Base-by-base conservation (phyloP, 2,329 filamentous ascomycete species). In the Cercospora sesami region DNA sequence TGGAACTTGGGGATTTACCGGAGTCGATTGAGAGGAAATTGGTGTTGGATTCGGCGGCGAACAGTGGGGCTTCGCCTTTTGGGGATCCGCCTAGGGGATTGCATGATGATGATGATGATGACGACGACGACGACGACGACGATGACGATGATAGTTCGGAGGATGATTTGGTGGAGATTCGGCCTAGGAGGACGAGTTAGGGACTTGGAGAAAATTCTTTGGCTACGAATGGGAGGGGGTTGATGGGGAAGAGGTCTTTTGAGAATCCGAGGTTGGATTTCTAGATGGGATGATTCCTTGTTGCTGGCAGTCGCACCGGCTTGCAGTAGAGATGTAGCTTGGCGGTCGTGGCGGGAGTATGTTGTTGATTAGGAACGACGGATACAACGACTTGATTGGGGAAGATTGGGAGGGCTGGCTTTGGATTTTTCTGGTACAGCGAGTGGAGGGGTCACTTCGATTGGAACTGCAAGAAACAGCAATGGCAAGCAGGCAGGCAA, bases 121-220 rank as follows among this genome's bases (percentile, higher is more conserved):
- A 69, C 45, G 71, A 70, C 63, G 72, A 68, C 4, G 72, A 72
- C 23, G 70, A 71, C 63, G 72, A 68, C 4, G 72, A 72, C 23
- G 70, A 71, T 9, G 71, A 70, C 60, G 72, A 69, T 51, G 71
- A 70, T 60, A 70, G 69, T 67, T 71, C 67, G 48, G 70, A 70
- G 58, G 72, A 77, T 61, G 76, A 76, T 42, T 62, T 78, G 66
- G 74, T 79, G 18, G 76, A 77, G 74, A 78, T 78, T 65, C 71
- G 72, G 71, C 70, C 73, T 36, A 67, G 74, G 71, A 68, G 76
- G 70, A 75, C 71, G 70, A 78, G 75, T 73, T 76, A 63, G 58
- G 63, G 36, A 58, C 31, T 62, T 58, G 26, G 26, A 14, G 26
- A n/a, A n/a, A n/a, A n/a, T n/a, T 30, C 16, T 58, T 30, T 18